These are phyloP conservation scores for Dactylonectria macrodidyma DNA, from an alignment of 2,329 filamentous ascomycete genomes.

Conservation along the genomic window DNA sequence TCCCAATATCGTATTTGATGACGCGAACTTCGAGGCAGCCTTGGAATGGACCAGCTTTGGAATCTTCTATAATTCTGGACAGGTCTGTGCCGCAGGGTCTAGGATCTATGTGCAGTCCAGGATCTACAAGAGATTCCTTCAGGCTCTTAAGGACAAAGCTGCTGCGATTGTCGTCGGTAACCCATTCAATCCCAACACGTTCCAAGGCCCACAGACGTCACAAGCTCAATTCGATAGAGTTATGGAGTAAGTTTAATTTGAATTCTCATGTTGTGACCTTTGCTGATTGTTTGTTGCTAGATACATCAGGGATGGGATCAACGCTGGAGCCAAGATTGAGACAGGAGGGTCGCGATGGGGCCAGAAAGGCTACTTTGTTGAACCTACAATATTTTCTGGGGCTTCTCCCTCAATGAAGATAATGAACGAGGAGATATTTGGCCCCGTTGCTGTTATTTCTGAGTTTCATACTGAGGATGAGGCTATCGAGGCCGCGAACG, in stretches of 20 bases:
- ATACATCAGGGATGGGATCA: neutral
- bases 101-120: constrained; percentile 2
- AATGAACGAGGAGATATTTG: constrained; percentile 13
- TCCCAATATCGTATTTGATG: constrained; percentile 6
- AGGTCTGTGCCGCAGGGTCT: neutral
- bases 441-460: neutral
- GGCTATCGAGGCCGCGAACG: neutral
- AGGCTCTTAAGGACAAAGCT: neutral
- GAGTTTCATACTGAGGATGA: neutral
- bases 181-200: neutral
- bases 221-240: constrained; percentile 1
- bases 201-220: constrained; percentile 1
- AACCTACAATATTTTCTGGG: constrained; percentile 1
- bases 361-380: neutral
- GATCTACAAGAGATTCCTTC: neutral
- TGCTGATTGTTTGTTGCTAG: too few species aligned
- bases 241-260: neutral
- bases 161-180: neutral
- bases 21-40: neutral
- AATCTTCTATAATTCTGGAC: constrained; percentile 1
- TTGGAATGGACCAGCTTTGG: neutral
- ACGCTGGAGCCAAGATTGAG: neutral
- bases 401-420: constrained; percentile 6
- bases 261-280: too few species aligned
- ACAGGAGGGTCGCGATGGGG: neutral